Evolutionary conservation across 257 asterid species (phyloP).

Genomic region (Prunella vulgaris): DNA sequence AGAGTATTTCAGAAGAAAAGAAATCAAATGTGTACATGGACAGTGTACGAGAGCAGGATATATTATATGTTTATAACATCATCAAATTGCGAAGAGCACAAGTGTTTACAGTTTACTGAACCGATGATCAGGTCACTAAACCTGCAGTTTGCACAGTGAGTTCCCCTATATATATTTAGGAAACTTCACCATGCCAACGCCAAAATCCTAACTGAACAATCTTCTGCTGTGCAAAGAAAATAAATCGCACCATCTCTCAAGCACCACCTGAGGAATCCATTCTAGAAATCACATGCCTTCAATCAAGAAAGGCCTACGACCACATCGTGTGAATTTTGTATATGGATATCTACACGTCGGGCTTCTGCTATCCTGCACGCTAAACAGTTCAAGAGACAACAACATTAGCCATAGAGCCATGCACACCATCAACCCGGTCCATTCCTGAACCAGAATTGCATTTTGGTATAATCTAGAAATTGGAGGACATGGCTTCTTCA

Average conservation of each 20-base stretch:
- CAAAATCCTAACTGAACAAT: background rate
- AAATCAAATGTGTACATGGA: no score
- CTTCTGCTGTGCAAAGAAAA: background rate
- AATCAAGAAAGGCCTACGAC: background rate
- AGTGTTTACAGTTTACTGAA: no score
- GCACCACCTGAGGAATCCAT: background rate
- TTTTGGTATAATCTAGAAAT: conserved; percentile 21
- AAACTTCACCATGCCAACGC: background rate
- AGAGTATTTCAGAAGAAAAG: no score
- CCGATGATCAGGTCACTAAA: no score
- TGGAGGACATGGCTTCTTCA: conserved; percentile 64
- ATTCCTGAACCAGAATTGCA: background rate
- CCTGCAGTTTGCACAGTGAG: background rate
- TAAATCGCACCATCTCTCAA: background rate
- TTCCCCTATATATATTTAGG: background rate
- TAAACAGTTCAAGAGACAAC: background rate
- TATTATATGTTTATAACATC: no score
- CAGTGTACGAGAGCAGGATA: no score
- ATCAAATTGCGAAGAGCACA: no score
- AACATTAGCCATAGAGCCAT: background rate
- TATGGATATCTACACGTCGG: background rate
- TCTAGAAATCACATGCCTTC: background rate
- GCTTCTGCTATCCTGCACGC: background rate
- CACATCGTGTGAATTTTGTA: background rate
- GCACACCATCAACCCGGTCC: background rate